Evolutionary conservation across 768 basidiomycete genomes (phyloP).

Genomic region (Leccinum olivaceopallidum): DNA sequence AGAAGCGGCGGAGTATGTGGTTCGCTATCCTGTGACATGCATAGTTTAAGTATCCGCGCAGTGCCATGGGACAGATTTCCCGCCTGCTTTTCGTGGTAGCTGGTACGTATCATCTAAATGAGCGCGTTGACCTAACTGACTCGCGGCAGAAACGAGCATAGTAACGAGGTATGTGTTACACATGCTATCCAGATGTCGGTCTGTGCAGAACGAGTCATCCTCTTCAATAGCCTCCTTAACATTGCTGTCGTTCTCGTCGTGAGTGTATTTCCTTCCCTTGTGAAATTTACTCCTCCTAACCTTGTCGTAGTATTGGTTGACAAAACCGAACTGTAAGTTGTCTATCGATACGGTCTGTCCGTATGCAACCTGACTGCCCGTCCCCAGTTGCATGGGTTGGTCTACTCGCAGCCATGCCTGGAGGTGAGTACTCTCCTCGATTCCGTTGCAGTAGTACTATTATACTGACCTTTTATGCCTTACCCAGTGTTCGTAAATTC

Average conservation of each 20-base stretch:
- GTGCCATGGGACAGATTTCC: constrained; percentile 1
- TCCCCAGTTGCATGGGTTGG: constrained; percentile 18
- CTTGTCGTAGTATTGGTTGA: constrained; percentile 19
- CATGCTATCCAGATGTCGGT: background rate
- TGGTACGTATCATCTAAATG: constrained; percentile 12
- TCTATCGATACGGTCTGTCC: background rate
- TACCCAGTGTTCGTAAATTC: constrained; percentile 21
- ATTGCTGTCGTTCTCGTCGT: constrained; percentile 12
- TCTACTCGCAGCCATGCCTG: constrained; percentile 19
- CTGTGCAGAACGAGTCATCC: background rate
- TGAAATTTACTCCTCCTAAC: background rate
- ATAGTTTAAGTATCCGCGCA: background rate
- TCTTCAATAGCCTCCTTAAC: constrained; percentile 11
- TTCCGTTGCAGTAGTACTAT: no score
- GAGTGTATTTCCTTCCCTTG: background rate
- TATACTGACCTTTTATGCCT: background rate
- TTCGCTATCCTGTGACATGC: background rate
- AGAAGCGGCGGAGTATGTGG: constrained; percentile 11
- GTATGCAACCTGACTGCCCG: background rate
- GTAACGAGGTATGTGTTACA: constrained; percentile 12
- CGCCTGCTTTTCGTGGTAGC: constrained; percentile 8
- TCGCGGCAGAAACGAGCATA: constrained; percentile 15
- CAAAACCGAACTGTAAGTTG: constrained; percentile 13
- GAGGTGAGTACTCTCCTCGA: constrained; percentile 9
- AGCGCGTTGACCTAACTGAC: constrained; percentile 2